Evolutionary conservation across 2,329 filamentous ascomycete species (phyloP), one percentile per base, ranked within the genome.

Genomic region (Penicillium hordei): DNA sequence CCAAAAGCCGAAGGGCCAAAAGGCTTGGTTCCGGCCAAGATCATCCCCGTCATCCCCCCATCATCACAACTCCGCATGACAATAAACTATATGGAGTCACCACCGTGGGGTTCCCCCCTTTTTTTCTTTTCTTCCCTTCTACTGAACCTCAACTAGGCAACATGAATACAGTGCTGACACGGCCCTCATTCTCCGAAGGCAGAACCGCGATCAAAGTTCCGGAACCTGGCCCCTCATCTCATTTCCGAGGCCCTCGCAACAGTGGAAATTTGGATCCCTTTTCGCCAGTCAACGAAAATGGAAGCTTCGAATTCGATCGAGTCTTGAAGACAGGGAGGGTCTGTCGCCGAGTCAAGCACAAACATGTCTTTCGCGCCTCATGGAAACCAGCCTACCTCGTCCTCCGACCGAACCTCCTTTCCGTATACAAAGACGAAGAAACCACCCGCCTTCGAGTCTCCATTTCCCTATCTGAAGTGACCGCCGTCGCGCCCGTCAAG

Each of bases 301-400:
- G 94, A 61, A 94, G 91, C 75, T 99, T 96, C 74, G 93, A 94
- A 70, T 96, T 95, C 70, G 94, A 99, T 75, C 88, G 92, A 50
- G 90, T 97, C 55, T 84, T 97, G 74, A 97, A 96, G 78, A 87
- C 89, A 57, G 93, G 93, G 58, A 89, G 89, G 65, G 87, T 96
- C 39, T 84, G 89, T 70, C 96, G 96, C 77, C 86, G 93, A 65
- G 95, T 92, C 19, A 89, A 93, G 68, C 96, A 93, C 80, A 97
- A 93, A 59, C 96, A 95, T 87, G 91, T 92, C 52, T 80, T 79
- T 64, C 71, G 71, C 60, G 75, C 96, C 86, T 87, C 89, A 61
- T 99, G 94, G 94, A 96, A 96, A 78, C 82, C 88, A 6, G 86
- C 93, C 60, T 94, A 90, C 76, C 82, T 97, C 42, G 94, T 99